Conservation (phyloP, 2,329 filamentous ascomycete genomes). For the Phialophora tarda region DNA sequence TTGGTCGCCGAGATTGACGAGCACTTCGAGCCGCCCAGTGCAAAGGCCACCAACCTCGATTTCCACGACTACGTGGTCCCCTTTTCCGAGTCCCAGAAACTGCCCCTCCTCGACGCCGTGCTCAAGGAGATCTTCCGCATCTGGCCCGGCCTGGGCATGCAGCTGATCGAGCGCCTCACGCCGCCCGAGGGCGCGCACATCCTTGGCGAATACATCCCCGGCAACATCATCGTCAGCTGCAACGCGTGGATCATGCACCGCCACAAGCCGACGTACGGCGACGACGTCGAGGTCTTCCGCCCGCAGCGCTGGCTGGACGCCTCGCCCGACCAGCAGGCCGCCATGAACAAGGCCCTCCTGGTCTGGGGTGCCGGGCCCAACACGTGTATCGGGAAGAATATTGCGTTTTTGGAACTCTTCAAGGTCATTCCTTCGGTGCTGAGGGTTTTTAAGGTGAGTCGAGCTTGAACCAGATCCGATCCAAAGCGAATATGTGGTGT, state of each 20-base stretch:
- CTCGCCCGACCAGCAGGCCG: slow-evolving; percentile 47
- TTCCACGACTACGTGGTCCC: slow-evolving; percentile 29
- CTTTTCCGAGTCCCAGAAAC: slow-evolving; percentile 41
- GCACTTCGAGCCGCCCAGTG: slow-evolving; percentile 37
- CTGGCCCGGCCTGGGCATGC: slow-evolving; percentile 45
- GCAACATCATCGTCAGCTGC: slow-evolving; percentile 43
- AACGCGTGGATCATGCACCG: slow-evolving; percentile 44
- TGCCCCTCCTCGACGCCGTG: slow-evolving; percentile 44
- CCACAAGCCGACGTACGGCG: slow-evolving; percentile 40
- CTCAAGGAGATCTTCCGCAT: slow-evolving; percentile 48
- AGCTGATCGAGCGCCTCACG: slow-evolving; percentile 45
- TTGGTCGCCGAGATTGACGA: slow-evolving; percentile 41
- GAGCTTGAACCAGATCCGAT: too few species aligned
- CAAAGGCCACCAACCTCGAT: slow-evolving; percentile 23
- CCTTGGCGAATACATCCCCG: slow-evolving; percentile 40
- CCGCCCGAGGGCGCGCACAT: slow-evolving; percentile 42
- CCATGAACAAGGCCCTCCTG: slow-evolving; percentile 54
- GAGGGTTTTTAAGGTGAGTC: slow-evolving; percentile 28
- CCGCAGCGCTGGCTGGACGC: slow-evolving; percentile 69
- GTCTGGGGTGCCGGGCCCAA: slow-evolving; percentile 58
- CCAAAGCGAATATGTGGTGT: too few species aligned
- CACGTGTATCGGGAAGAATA: slow-evolving; percentile 45
- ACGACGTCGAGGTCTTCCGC: slow-evolving; percentile 54
- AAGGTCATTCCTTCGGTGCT: slow-evolving; percentile 38
- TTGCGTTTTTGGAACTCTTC: slow-evolving; percentile 38